phyloP scores from a whole-genome alignment of 1,284 basidiomycete genomes.

The Pyrrhoderma noxium region DNA sequence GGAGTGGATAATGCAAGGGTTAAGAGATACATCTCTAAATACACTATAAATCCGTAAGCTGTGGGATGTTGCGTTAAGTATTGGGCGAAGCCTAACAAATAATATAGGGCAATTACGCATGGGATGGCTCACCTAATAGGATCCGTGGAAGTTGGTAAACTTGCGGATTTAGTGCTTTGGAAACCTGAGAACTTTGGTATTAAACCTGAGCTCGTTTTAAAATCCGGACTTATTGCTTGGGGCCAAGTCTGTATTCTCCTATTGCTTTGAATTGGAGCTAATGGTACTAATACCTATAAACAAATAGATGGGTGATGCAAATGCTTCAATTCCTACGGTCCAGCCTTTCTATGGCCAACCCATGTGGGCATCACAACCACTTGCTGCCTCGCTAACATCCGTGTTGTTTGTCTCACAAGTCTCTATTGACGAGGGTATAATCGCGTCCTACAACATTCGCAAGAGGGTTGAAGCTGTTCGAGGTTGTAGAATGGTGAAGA shows the following conservation, averaged over 20 bases:
- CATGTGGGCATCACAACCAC: constrained; percentile 83
- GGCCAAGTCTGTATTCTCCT: constrained; percentile 52
- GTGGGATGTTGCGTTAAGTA: not conserved
- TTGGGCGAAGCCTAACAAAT: constrained; percentile 7
- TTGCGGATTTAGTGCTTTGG: constrained; percentile 96
- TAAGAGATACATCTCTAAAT: constrained; percentile 94
- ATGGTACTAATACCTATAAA: not conserved
- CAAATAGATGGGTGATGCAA: constrained; percentile 85
- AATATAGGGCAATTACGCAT: constrained; percentile 80
- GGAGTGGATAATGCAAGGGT: constrained; percentile 89
- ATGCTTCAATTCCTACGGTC: constrained; percentile 89
- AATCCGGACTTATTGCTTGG: constrained; percentile 91
- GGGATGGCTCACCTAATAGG: constrained; percentile 88
- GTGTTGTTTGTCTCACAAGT: constrained; percentile 79
- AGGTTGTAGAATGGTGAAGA: constrained; percentile 69
- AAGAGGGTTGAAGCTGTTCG: constrained; percentile 76
- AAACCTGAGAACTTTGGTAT: constrained; percentile 88
- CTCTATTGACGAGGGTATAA: constrained; percentile 58
- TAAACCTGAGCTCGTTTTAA: constrained; percentile 88
- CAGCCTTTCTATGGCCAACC: constrained; percentile 81
- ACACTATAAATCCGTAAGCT: constrained; percentile 94
- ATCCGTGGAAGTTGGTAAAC: constrained; percentile 71
- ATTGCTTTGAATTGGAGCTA: not conserved
- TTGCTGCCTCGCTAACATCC: constrained; percentile 74
- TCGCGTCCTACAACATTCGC: constrained; percentile 64